Base-by-base conservation (phyloP, 768 basidiomycete species). In the Russula virescens region DNA sequence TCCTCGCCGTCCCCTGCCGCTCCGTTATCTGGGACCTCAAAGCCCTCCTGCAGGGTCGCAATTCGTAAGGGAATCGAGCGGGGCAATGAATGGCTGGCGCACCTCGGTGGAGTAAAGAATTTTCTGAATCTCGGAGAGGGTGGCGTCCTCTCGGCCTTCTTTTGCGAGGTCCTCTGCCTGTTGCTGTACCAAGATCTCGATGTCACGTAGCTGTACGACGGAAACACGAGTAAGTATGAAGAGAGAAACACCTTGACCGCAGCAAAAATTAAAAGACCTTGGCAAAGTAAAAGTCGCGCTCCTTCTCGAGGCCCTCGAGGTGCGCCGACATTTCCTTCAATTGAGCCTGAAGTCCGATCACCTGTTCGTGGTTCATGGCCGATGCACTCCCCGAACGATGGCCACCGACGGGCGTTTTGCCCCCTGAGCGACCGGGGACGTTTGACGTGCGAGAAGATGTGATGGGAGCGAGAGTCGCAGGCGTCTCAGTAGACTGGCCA, bases 91-190 rank as follows among this genome's bases (percentile, higher is more conserved):
- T 66, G 26, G 25, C 49, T 18, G 53, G 74, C 83, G 60, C 66
- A 94, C 96, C 85, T 97, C 94, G 14, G 95, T 97, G 25, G 89
- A 88, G 74, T 98, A 98, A 19, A 98, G 76, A 67, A 98, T 97
- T 73, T 86, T 86, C 73, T 97, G 94, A 63, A 98, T 92, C 65
- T 90, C 84, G 61, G 78, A 78, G 59, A 98, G 77, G 1, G 83
- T 80, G 0, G 76, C 68, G 62, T 88, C 87, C 10, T 84, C 82
- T 63, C 82, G 80, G 7, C 79, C 82, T 8, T 81, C 78, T 1
- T 67, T 76, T 65, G 86, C 87, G 16, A 84, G 77, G 2, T 73
- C 73, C 69, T 93, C 92, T 48, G 84, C 58, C 61, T 94, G 87
- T 60, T 85, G 82, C 69, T 95, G 94, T 3, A 91, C 92, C 31